Conservation (phyloP, 306 rosid genomes). For the Cicer arietinum region DNA sequence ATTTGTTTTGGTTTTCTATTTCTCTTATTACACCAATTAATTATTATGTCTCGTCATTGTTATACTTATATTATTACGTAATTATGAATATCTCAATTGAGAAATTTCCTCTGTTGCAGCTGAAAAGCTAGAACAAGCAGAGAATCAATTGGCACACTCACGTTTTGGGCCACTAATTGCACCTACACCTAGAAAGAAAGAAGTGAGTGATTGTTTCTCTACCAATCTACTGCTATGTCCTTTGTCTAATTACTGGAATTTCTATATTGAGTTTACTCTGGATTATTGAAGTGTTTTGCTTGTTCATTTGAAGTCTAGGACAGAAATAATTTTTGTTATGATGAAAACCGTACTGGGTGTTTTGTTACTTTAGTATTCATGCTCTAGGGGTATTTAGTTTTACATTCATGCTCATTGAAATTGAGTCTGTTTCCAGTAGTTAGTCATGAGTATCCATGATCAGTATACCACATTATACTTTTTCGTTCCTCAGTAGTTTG, state of each 20-base stretch:
- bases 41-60: neutral
- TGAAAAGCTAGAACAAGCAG: constrained; percentile 95
- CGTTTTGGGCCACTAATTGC: constrained; percentile 85
- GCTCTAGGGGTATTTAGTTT: constrained; percentile 12
- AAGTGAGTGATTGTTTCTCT: constrained; percentile 53
- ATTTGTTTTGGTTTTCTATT: constrained; percentile 13
- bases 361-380: neutral
- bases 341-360: neutral
- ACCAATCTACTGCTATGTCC: neutral
- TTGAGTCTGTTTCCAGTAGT: neutral
- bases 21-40: neutral
- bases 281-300: constrained; percentile 11
- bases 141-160: constrained; percentile 87
- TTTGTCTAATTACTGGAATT: neutral
- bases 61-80: constrained; percentile 4
- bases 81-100: constrained; percentile 31
- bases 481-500: neutral
- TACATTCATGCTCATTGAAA: constrained; percentile 1
- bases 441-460: constrained; percentile 17
- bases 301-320: neutral
- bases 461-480: neutral
- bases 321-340: neutral
- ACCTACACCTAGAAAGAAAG: constrained; percentile 85
- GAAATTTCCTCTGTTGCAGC: constrained; percentile 59
- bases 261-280: constrained; percentile 1